Evolutionary conservation across 352 stramenopile species (phyloP).

Genomic region (Aphanomyces astaci): DNA sequence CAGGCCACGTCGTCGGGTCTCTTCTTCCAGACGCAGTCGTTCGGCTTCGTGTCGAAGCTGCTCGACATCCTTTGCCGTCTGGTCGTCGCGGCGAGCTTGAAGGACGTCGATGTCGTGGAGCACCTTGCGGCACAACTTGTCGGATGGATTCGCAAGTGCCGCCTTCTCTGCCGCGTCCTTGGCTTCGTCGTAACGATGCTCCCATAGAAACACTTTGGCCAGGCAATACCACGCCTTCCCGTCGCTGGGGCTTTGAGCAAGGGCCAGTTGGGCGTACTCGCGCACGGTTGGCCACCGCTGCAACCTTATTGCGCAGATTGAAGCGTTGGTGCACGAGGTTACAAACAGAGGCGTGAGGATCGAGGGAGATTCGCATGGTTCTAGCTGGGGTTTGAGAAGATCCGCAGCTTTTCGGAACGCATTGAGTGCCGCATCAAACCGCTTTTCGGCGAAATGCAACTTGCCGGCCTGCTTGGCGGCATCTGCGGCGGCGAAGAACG

Average conservation of each 20-base stretch:
- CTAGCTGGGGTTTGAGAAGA: slow-evolving; percentile 20
- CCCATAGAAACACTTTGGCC: slow-evolving; percentile 53
- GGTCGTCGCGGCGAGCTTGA: neutral
- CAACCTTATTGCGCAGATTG: slow-evolving; percentile 69
- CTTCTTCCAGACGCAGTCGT: neutral
- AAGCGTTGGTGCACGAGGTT: slow-evolving; percentile 65
- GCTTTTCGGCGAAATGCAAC: slow-evolving; percentile 47
- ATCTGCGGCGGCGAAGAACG: slow-evolving; percentile 39
- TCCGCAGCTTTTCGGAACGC: slow-evolving; percentile 42
- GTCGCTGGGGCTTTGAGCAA: slow-evolving; percentile 37
- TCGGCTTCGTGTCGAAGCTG: neutral
- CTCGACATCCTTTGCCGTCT: neutral
- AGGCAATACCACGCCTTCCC: slow-evolving; percentile 67
- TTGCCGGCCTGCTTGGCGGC: slow-evolving; percentile 51
- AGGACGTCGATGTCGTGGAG: neutral
- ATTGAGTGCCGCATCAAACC: slow-evolving; percentile 61
- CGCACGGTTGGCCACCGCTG: slow-evolving; percentile 42
- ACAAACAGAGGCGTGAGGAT: slow-evolving; percentile 35
- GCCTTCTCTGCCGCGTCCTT: slow-evolving; percentile 33
- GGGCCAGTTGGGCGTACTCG: slow-evolving; percentile 49
- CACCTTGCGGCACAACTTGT: slow-evolving; percentile 38
- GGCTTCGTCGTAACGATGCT: slow-evolving; percentile 49
- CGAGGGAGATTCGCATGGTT: slow-evolving; percentile 37
- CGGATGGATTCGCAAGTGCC: slow-evolving; percentile 34
- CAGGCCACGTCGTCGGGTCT: neutral